Evolutionary conservation across 2,329 filamentous ascomycete genomes (phyloP), one percentile per base, ranked within the genome.

Genomic region (Scleromitrula shiraiana): DNA sequence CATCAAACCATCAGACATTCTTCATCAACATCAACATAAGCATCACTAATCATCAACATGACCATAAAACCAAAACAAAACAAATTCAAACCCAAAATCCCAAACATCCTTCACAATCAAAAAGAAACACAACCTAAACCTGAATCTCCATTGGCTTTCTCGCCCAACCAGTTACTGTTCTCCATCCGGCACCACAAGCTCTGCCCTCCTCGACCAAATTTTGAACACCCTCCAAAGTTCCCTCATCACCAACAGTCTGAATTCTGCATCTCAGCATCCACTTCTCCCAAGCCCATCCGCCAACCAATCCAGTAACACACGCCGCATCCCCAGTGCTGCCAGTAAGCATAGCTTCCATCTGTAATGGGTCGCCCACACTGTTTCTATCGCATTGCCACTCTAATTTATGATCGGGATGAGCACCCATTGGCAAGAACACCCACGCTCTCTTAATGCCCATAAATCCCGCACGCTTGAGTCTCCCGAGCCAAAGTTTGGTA

Each of bases 271-370:
- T 87, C 56, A 96, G 70, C 65, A 97, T 77, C 93, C 93, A 98
- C 65, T 88, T 85, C 75, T 98, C 93, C 91, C 90, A 98, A 64
- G 83, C 82, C 82, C 89, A 93, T 22, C 85, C 83, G 4, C 88
- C 93, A 1, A 91, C 80, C 33, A 97, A 70, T 17, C 90, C 90
- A 10, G 86, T 85, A 55, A 95, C 73, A 58, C 78, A 81, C 2
- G 87, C 86, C 12, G 83, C 78, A 62, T 82, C 78, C 41, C 82
- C 78, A 0, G 85, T 88, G 59, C 77, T 85, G 7, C 85, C 85
- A n/a, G 67, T 65, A 0, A 80, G 71, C 62, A 78, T 74, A 15
- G 82, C 81, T 53, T 87, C 81, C 56, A 80, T 71, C 55, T 76
- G 72, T 51, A 74, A 68, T 45, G 70, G 68, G 41, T 68, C 61